phyloP scores from a whole-genome alignment of 73 alveolate species.

The Symbiodinium natans region DNA sequence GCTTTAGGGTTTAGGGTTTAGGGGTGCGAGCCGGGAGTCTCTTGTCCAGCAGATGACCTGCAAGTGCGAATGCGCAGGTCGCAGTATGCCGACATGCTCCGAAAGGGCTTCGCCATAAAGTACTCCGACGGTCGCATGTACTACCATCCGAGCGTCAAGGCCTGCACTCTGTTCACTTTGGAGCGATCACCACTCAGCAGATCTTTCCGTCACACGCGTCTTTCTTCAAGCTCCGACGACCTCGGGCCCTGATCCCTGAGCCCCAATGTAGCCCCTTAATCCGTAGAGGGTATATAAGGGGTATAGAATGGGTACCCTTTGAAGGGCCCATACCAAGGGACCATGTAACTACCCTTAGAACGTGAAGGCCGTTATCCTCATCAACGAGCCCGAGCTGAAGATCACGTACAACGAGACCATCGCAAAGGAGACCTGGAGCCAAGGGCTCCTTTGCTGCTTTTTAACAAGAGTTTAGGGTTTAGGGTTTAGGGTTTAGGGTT shows the following conservation, averaged over 20 bases:
- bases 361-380: slow-evolving; percentile 66
- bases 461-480: no score
- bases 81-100: slow-evolving; percentile 60
- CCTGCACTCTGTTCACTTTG: not conserved
- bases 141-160: slow-evolving; percentile 58
- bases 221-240: not conserved
- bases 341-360: no score
- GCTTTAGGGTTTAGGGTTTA: not conserved
- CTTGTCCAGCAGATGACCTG: not conserved
- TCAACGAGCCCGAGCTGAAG: slow-evolving; percentile 86
- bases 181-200: not conserved
- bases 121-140: not conserved
- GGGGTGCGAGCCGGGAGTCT: no score
- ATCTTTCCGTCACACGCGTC: not conserved
- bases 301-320: no score
- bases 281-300: no score
- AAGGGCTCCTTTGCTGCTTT: slow-evolving; percentile 25
- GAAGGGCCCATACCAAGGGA: no score
- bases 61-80: not conserved
- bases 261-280: no score
- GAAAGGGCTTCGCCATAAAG: slow-evolving; percentile 24
- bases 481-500: no score
- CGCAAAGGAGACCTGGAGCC: slow-evolving; percentile 41
- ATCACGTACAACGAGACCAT: slow-evolving; percentile 44
- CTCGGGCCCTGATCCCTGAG: no score